Evolutionary conservation across 805 yeast species (phyloP).

Genomic region (Wickerhamomyces hampshirensis): DNA sequence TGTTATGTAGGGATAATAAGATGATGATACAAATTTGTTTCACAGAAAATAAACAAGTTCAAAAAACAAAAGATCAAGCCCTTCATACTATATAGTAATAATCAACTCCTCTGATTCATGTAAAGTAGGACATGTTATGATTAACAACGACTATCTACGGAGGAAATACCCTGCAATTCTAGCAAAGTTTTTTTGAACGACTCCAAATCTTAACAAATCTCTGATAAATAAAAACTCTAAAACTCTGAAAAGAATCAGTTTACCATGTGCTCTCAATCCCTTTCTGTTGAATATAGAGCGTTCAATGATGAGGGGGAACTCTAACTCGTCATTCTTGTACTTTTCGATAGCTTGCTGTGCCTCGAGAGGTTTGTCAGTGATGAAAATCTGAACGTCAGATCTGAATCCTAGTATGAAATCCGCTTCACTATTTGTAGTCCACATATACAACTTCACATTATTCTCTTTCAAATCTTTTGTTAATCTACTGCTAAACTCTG

Average conservation of each 20-base stretch:
- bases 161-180: too few species aligned
- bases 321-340: constrained; percentile 3
- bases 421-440: constrained; percentile 46
- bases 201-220: constrained; percentile 7
- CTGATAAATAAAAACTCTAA: constrained; percentile 18
- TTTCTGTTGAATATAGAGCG: neutral
- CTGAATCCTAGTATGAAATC: constrained; percentile 33
- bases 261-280: too few species aligned
- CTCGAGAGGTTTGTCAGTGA: constrained; percentile 35
- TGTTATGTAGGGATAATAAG: too few species aligned
- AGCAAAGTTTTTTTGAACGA: constrained; percentile 5
- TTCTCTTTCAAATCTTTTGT: constrained; percentile 27
- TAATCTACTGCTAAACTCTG: constrained; percentile 28
- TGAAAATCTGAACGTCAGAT: constrained; percentile 33
- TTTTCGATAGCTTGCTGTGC: constrained; percentile 10
- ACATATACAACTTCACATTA: constrained; percentile 37
- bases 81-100: too few species aligned
- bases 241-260: constrained; percentile 10
- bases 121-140: too few species aligned
- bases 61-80: too few species aligned
- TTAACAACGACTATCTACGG: too few species aligned
- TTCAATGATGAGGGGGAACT: neutral
- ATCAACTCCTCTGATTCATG: too few species aligned
- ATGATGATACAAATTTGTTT: too few species aligned
- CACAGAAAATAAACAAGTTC: too few species aligned